Percentiles rank a stretch among this genome's conserved stretches.
phyloP scores from a whole-genome alignment of 257 asterid genomes.

The Echites panduratus region DNA sequence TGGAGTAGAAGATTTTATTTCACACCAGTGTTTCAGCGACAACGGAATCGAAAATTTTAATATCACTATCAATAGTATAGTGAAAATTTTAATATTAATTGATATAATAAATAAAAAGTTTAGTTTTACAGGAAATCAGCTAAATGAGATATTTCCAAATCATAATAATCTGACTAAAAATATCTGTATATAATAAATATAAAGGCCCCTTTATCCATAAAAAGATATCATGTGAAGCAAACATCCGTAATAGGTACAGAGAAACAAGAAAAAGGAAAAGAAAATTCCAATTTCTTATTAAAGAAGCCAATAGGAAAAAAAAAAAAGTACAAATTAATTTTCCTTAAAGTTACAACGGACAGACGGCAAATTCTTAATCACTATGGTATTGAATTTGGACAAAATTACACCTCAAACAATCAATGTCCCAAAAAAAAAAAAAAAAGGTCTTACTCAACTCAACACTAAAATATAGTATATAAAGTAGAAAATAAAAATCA shows the following conservation, averaged over 20 bases:
- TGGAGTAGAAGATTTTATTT: too few relatives aligned
- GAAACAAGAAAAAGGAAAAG: too few relatives aligned
- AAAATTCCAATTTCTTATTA: background rate
- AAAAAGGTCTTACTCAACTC: slow-evolving; percentile 35
- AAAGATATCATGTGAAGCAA: background rate
- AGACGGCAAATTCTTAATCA: background rate
- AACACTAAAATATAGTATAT: slow-evolving; percentile 29
- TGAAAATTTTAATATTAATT: too few relatives aligned
- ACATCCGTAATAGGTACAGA: background rate
- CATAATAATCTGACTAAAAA: too few relatives aligned
- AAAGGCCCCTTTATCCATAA: too few relatives aligned
- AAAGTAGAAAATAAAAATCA: slow-evolving; percentile 30
- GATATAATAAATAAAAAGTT: too few relatives aligned
- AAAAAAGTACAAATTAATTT: slow-evolving; percentile 3
- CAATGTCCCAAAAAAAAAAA: slow-evolving; percentile 11
- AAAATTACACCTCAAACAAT: slow-evolving; percentile 36
- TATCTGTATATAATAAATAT: too few relatives aligned
- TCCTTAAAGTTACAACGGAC: slow-evolving; percentile 8
- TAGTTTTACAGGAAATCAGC: too few relatives aligned
- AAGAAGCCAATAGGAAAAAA: background rate
- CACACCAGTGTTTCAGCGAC: too few relatives aligned
- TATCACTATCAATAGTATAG: too few relatives aligned
- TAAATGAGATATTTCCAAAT: too few relatives aligned
- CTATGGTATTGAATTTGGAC: background rate
- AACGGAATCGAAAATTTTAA: too few relatives aligned